phyloP scores from a whole-genome alignment of 257 asterid genomes.

The Petunia axillaris region DNA sequence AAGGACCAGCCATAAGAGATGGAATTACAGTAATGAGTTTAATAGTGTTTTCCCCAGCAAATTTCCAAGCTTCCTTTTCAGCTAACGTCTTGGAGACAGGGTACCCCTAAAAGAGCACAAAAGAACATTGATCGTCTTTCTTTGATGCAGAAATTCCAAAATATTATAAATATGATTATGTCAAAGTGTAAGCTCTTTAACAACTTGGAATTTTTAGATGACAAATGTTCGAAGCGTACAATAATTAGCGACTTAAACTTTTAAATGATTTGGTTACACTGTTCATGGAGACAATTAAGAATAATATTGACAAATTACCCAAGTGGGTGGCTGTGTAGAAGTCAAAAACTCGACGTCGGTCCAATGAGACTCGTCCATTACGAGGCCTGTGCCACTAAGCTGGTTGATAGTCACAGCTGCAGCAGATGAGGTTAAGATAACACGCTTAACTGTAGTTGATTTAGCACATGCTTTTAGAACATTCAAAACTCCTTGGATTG shows the following conservation, averaged over 20 bases:
- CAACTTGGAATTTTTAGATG: too few species aligned
- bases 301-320: conserved; percentile 21
- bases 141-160: not conserved
- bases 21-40: conserved; percentile 36
- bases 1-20: conserved; percentile 35
- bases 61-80: conserved; percentile 41
- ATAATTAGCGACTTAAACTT: too few species aligned
- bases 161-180: too few species aligned
- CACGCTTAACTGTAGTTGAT: conserved; percentile 31
- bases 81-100: conserved; percentile 42
- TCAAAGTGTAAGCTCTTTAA: too few species aligned
- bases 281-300: not conserved
- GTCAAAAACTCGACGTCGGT: conserved; percentile 35
- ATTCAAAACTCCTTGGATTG: conserved; percentile 32
- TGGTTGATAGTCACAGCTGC: conserved; percentile 35
- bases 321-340: conserved; percentile 34
- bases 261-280: not conserved
- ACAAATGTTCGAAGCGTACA: too few species aligned
- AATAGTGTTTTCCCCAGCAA: conserved; percentile 32
- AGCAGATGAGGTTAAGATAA: conserved; percentile 39
- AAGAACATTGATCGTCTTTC: not conserved
- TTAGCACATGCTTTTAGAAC: conserved; percentile 32
- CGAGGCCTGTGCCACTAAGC: conserved; percentile 21
- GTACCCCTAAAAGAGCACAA: conserved; percentile 29
- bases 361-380: conserved; percentile 38